Base-by-base conservation (phyloP, 768 basidiomycete genomes). In the Auricularia auricula-judae region DNA sequence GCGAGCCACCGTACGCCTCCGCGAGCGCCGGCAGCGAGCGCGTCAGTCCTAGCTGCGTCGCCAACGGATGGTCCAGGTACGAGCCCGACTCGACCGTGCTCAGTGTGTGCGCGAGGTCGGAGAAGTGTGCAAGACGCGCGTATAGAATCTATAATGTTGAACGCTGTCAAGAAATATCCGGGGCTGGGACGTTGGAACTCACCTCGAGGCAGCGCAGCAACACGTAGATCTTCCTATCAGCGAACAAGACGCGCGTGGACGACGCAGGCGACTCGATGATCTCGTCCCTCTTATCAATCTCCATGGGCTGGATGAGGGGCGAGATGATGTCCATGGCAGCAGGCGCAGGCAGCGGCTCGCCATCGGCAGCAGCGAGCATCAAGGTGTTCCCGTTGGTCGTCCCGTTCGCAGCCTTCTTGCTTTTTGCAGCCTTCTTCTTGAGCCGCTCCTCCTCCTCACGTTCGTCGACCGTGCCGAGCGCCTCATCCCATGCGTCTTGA, bases 221-320 rank as follows among this genome's bases (percentile, higher is more conserved):
- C 5, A 90, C 90, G 76, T 98, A 99, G 73, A 93, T 91, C 23
- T 92, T 89, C 59, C 91, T 93, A 76, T 98, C 97, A 65, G 84
- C 84, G 75, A 96, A 98, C 75, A 98, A 91, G 8, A 65, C 44
- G 8, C 35, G 58, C 16, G 44, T 56, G 18, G 42, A n/a, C 5
- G 44, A 67, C 33, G 63, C 51, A 59, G 61, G 36, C 58, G 12
- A 42, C 3, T 58, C 54, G 63, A 54, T 51, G 18, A 51, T 16
- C 3, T 36, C 63, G 33, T 64, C 44, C 65, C 21, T 54, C 29
- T n/a, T 64, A 8, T 64, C 65, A 2, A 65, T 68, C 35, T 72
- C 74, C 61, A 76, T 71, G 39, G 18, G 42, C 29, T 43, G 62
- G 10, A 35, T n/a, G 43, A 34, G n/a, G 36, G 73, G 73, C 36